Evolutionary conservation across 331 rosid species (phyloP), one percentile per base, ranked within the genome.

Genomic region (Erythrophleum ivorense): DNA sequence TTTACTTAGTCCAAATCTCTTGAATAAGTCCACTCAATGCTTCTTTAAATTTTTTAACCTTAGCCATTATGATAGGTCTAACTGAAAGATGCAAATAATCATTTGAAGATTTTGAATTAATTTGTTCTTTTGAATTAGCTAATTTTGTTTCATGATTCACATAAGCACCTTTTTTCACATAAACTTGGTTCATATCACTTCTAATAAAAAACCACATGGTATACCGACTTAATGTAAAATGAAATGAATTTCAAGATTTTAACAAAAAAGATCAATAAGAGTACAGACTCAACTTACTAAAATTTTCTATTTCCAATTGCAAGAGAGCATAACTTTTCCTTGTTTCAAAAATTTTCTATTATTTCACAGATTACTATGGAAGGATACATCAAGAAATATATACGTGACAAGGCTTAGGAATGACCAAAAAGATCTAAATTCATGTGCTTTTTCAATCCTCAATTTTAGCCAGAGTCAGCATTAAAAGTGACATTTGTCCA

Each of bases 341-440:
- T 13, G 13, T 31, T 33, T 14, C n/a, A 0, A 4, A 49, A 31
- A 0, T 33, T 62, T 13, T 33, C 68, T 31, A 15, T 62, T 21
- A 14, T 65, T 65, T 18, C 70, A 34, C 21, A 33, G 10, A 15
- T 13, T 38, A 4, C 24, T 49, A 38, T 18, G 41, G 54, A 68
- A 41, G 16, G 18, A 21, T 21, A 10, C 18, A 45, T 6, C 40
- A 43, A 21, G 34, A 34, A 69, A 41, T 3, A 40, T 18, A 68
- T 13, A 24, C 1, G 29, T 1, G 29, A 24, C 29, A 24, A 24
- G 29, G 29, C 29, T 24, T 24, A 24, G 1, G 29, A 0, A 24
- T 24, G 29, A 24, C 29, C 46, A 46, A 66, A 78, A 24, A 63
- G 80, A 82, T 86, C 78, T 64, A 49, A 71, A 64, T 15, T 7